Evolutionary conservation across 2,329 filamentous ascomycete genomes (phyloP), one percentile per base, ranked within the genome.

Genomic region (Talaromyces sp.): DNA sequence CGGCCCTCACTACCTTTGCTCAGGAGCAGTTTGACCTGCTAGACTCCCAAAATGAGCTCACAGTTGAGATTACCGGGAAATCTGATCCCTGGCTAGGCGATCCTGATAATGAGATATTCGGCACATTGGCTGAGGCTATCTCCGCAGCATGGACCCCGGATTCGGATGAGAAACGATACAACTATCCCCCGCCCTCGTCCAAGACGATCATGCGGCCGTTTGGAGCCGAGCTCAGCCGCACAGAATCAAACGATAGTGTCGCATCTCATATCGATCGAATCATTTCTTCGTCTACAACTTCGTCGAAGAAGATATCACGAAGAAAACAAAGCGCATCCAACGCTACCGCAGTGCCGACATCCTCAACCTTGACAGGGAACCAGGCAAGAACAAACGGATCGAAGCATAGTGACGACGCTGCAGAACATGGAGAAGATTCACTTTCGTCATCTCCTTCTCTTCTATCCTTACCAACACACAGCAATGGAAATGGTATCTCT

Each of bases 31-130:
- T 97, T 67, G 80, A 78, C 1, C 75, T 81, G 15, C 84, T 97
- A 1, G 86, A 87, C 31, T 93, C 90, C 1, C 87, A 89, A 61
- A 99, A 99, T 67, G 82, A 80, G 5, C 80, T 99, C 36, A 87
- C 81, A 1, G 84, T 99, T 39, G 87, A 86, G 31, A 92, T 99
- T 63, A 91, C 96, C 63, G 94, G 97, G 69, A 88, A 89, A 73
- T 93, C 94, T 0, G 94, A 99, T 69, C 91, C 94, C 0, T 99
- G 94, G 94, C 84, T 99, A 0, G 93, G 94, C 13, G 91, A 97
- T 66, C 91, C 91, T 3, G 85, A 86, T 51, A 97, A 96, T 64
- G 85, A 91, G 63, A 92, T 97, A 59, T 99, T 97, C 74, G 84
- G 87, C 62, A 95, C 91, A 0, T 82, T 99, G 0, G 91, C 96